These are phyloP conservation scores for Agastache rugosa DNA, from an alignment of 257 asterid species.

Conservation along the genomic window DNA sequence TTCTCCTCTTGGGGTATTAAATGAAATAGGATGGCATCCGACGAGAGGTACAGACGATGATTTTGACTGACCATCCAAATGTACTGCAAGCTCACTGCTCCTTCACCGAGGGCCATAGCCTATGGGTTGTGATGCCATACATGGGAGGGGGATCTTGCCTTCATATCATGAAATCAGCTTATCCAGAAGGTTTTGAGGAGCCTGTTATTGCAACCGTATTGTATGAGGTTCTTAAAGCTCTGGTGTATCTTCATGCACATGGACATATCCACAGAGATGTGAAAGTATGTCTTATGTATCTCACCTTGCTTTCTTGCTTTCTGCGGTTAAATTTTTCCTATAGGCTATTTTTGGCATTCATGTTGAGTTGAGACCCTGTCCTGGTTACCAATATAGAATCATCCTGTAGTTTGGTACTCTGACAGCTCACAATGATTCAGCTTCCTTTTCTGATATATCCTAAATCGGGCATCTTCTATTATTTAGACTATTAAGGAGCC, in stretches of 20 bases:
- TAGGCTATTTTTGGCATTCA: slow-evolving; percentile 21
- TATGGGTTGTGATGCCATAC: slow-evolving; percentile 99
- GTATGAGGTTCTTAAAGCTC: slow-evolving; percentile 94
- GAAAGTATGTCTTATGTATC: slow-evolving; percentile 58
- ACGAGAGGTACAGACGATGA: slow-evolving; percentile 94
- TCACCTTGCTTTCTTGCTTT: slow-evolving; percentile 26
- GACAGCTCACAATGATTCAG: slow-evolving; percentile 16
- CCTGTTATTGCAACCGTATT: slow-evolving; percentile 89
- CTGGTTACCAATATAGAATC: slow-evolving; percentile 11
- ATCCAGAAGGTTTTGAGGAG: slow-evolving; percentile 98
- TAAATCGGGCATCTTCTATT: slow-evolving; percentile 25
- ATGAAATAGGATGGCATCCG: slow-evolving; percentile 90
- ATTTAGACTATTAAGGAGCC: slow-evolving; percentile 15
- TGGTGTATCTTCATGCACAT: slow-evolving; percentile 92
- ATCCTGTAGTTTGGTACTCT: slow-evolving; percentile 21
- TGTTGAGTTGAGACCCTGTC: slow-evolving; percentile 4
- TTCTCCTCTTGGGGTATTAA: slow-evolving; percentile 33
- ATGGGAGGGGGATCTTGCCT: slow-evolving; percentile 98
- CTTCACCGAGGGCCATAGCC: slow-evolving; percentile 79
- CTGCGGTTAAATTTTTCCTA: not conserved
- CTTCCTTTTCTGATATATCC: slow-evolving; percentile 22
- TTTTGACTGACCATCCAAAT: slow-evolving; percentile 89
- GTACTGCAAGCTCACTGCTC: slow-evolving; percentile 92
- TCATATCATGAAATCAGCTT: slow-evolving; percentile 90
- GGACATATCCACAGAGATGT: slow-evolving; percentile 99